Evolutionary conservation across 2,329 filamentous ascomycete species (phyloP).

Genomic region (Xylariaceae sp.): DNA sequence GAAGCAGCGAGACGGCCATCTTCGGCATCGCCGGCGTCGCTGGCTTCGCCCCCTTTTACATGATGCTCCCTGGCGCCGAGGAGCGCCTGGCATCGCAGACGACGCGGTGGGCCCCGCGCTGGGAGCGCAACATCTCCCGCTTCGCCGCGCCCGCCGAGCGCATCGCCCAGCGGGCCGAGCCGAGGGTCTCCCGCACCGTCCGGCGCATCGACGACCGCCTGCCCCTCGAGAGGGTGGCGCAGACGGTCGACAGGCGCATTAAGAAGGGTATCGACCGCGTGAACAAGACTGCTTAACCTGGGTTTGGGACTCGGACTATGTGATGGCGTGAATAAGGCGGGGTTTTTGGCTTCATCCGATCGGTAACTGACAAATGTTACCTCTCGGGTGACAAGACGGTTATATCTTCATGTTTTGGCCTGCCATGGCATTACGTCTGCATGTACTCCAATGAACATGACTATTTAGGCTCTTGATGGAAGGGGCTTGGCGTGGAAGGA

Average conservation of each 20-base stretch:
- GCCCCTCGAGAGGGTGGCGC: constrained; percentile 46
- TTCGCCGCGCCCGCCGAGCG: constrained; percentile 44
- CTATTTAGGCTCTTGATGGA: too few relatives aligned
- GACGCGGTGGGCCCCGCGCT: constrained; percentile 52
- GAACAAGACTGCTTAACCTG: constrained; percentile 13
- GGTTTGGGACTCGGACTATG: too few relatives aligned
- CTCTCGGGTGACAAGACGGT: background rate
- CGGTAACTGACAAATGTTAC: background rate
- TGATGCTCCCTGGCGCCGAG: constrained; percentile 51
- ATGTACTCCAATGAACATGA: too few relatives aligned
- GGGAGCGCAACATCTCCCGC: constrained; percentile 53
- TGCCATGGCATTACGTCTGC: too few relatives aligned
- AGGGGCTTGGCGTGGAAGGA: too few relatives aligned
- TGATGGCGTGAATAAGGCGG: background rate
- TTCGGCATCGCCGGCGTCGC: constrained; percentile 50
- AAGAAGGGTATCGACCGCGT: constrained; percentile 39
- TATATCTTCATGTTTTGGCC: too few relatives aligned
- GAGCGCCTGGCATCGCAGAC: constrained; percentile 50
- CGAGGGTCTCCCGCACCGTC: constrained; percentile 41
- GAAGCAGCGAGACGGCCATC: constrained; percentile 44
- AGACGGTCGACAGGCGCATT: constrained; percentile 43
- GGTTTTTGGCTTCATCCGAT: background rate
- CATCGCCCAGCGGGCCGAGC: constrained; percentile 44
- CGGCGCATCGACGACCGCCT: constrained; percentile 42
- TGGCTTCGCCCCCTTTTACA: constrained; percentile 51